These are phyloP conservation scores for Apophysomyces ossiformis DNA, from an alignment of 371 early-diverging fungal genomes.

Conservation along the genomic window DNA sequence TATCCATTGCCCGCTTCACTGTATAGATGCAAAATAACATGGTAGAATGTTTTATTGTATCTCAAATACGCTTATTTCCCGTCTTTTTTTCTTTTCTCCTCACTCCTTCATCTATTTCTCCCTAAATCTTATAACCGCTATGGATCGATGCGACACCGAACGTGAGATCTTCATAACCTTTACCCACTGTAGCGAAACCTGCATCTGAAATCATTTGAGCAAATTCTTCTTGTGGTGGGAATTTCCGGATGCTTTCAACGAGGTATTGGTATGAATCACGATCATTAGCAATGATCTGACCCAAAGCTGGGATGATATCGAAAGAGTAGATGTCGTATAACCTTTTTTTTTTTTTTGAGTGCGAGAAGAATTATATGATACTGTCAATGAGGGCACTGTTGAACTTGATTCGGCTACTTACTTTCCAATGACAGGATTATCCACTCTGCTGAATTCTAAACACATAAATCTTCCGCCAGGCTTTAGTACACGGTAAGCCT, in stretches of 20 bases:
- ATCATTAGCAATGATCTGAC: slow-evolving; percentile 89
- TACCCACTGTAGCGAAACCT: slow-evolving; percentile 89
- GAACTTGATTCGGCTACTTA: slow-evolving; percentile 35
- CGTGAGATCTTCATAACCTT: slow-evolving; percentile 92
- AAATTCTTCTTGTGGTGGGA: slow-evolving; percentile 92
- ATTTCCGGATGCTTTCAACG: slow-evolving; percentile 97
- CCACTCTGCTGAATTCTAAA: slow-evolving; percentile 92
- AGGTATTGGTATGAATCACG: slow-evolving; percentile 95
- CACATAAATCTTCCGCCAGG: slow-evolving; percentile 96
- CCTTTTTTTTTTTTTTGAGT: slow-evolving; percentile 31
- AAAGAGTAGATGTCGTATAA: slow-evolving; percentile 94
- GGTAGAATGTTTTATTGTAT: not conserved
- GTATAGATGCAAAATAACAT: not conserved
- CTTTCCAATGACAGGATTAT: slow-evolving; percentile 83
- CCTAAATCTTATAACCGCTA: slow-evolving; percentile 36
- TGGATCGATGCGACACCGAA: slow-evolving; percentile 97
- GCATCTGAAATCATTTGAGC: slow-evolving; percentile 88
- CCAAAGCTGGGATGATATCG: slow-evolving; percentile 90
- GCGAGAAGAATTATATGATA: not conserved
- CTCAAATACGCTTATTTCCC: not conserved
- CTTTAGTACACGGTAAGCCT: slow-evolving; percentile 94
- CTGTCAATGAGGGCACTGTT: not conserved
- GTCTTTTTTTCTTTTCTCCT: not conserved
- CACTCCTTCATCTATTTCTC: not conserved
- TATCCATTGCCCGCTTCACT: not conserved